Evolutionary conservation across 1,139 yeast species (phyloP), one percentile per base, ranked within the genome.

Genomic region (Saccharomycopsis hybrid): DNA sequence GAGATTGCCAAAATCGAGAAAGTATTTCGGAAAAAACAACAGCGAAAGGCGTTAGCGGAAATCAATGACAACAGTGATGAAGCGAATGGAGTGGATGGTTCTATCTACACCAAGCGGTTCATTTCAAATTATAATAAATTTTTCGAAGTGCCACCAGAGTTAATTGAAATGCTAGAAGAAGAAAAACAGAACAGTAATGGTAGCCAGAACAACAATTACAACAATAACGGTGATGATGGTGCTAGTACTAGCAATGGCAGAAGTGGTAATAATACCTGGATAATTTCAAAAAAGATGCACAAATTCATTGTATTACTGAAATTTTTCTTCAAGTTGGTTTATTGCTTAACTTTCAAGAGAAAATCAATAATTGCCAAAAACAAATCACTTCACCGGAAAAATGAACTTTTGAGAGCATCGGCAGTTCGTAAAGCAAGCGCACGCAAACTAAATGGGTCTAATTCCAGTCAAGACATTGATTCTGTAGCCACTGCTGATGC

Each of bases 221-320:
- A 18, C 18, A 18, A 18, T 18, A 18, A 18, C 18, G 18, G 18
- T 5, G 48, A 48, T 3, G 57, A 53, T 13, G 45, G 33, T 25
- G 32, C 41, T 5, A n/a, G 32, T 9, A 25, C 11, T n/a, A 41
- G 33, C 29, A 33, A 32, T 9, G 46, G 29, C 13, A 13, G 24
- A 27, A 47, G 29, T 18, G 13, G 8, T 11, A 13, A 37, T n/a
- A 55, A n/a, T 50, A 58, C 45, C 51, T 63, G 11, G 66, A 67
- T 45, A 59, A 59, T 18, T 54, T 24, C 32, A 28, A 31, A 30
- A 30, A 41, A 36, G 25, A 24, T 41, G 9, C n/a, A 25, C 27
- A 32, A 28, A 32, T 40, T 28, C 24, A 11, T n/a, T 9, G 30
- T 27, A 4, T 30, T 49, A 9, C 2, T 25, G 28, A 39, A 32